Base-by-base conservation (phyloP, 1,139 yeast genomes). In the Suhomyces terraborum region DNA sequence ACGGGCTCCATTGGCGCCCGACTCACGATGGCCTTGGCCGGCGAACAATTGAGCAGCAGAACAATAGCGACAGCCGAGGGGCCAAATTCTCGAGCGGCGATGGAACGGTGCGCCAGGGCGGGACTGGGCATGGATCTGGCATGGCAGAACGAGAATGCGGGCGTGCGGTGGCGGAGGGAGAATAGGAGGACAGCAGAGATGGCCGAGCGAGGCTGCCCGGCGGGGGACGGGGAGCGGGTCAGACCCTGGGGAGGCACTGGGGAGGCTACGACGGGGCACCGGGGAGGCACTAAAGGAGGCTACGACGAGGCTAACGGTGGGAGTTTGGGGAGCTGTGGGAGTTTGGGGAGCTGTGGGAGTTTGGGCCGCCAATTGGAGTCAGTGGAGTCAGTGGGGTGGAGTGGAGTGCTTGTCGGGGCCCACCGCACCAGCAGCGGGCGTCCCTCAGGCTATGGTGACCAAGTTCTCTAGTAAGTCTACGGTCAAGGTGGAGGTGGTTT, bases 1-100 rank as follows among this genome's bases (percentile, higher is more conserved):
- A n/a, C n/a, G n/a, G n/a, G n/a, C n/a, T n/a, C n/a, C n/a, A n/a
- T n/a, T n/a, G n/a, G n/a, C n/a, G n/a, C n/a, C n/a, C n/a, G n/a
- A n/a, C n/a, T n/a, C n/a, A n/a, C n/a, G n/a, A n/a, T n/a, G n/a
- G n/a, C n/a, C n/a, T n/a, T n/a, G n/a, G 21, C 4, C 16, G 6
- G 16, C 4, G 20, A 27, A 24, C 27, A 24, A 24, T 24, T 9
- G 27, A 10, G 8, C 24, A 8, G 2, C 8, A 4, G 32, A 18
- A 29, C 32, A 29, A 29, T 29, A 18, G 30, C 12, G n/a, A n/a
- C n/a, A n/a, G 30, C 22, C 14, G 23, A 29, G 32, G 32, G 23
- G 32, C 10, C 14, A 6, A 12, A 22, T 23, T 14, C 21, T 32
- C 16, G 35, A 23, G 32, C 14, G 27, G 12, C 14, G 4, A 12